phyloP scores from a whole-genome alignment of 352 stramenopile species.

The Phytophthora constricta region DNA sequence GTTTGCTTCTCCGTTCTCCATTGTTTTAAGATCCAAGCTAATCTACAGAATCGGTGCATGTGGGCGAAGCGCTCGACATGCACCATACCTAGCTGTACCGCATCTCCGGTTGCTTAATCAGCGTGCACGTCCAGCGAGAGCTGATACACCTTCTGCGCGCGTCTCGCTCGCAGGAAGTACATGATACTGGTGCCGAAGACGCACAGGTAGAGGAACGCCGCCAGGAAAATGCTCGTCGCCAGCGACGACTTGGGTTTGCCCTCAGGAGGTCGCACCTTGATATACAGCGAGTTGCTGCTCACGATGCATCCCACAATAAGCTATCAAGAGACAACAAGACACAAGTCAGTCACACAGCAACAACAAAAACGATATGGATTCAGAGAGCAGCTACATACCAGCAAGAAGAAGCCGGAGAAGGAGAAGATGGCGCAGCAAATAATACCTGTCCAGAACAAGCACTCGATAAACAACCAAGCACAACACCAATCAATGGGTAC shows the following conservation, averaged over 20 bases:
- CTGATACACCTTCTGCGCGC: slow-evolving; percentile 89
- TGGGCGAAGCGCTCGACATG: slow-evolving; percentile 9
- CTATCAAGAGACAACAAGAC: too few relatives aligned
- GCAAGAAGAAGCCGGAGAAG: slow-evolving; percentile 73
- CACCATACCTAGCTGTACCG: slow-evolving; percentile 23
- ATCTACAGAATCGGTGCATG: slow-evolving; percentile 53
- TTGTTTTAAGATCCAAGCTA: slow-evolving; percentile 40
- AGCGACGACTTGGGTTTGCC: slow-evolving; percentile 87
- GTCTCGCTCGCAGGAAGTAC: slow-evolving; percentile 81
- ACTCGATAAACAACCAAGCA: not conserved
- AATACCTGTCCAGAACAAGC: too few relatives aligned
- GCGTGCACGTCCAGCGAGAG: slow-evolving; percentile 87
- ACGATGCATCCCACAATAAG: slow-evolving; percentile 88
- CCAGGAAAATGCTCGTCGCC: slow-evolving; percentile 87
- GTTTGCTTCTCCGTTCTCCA: slow-evolving; percentile 23
- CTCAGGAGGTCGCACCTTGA: slow-evolving; percentile 79
- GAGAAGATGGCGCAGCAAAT: slow-evolving; percentile 83
- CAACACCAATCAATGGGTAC: not conserved
- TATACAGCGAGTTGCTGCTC: slow-evolving; percentile 88
- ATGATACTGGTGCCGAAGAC: slow-evolving; percentile 88
- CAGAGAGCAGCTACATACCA: slow-evolving; percentile 42
- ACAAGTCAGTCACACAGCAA: too few relatives aligned
- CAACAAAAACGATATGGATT: not conserved
- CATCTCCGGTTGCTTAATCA: slow-evolving; percentile 46
- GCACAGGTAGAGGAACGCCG: slow-evolving; percentile 84